Evolutionary conservation across 805 yeast genomes (phyloP), one percentile per base, ranked within the genome.

Genomic region (Candida incommunis): DNA sequence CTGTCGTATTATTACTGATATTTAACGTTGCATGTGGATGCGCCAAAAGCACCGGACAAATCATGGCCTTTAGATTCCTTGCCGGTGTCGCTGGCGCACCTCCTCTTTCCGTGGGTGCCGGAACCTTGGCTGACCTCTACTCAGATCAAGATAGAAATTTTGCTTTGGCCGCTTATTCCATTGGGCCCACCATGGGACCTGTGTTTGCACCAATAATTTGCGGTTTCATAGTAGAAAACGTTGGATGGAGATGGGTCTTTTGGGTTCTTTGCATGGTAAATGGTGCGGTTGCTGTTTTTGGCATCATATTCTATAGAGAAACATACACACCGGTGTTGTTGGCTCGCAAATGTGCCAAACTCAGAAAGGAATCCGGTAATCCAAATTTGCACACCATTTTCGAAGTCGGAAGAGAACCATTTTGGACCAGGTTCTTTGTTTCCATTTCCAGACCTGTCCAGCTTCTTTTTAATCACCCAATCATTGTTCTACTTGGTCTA

Each of bases 41-140:
- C 48, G 70, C 81, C 3, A 66, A 71, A 18, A 76, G 65, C 43
- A 67, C 75, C 0, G 66, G 76, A 0, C 78, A 76, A 46, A 63
- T 80, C 65, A 64, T 76, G 51, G 69, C 77, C 13, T 75, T 72
- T 48, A 65, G 87, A 41, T 73, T 79, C 43, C 55, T 80, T 1
- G 80, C 82, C 2, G 87, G 87, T 2, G 58, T 72, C n/a, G 75
- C 78, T 43, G 83, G 82, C 4, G 72, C 80, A 44, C 78, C 82
- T 0, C 80, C 86, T 1, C 62, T 80, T 29, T 75, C 78, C 41
- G 78, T 78, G 5, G 84, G 83, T 22, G 82, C 83, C 1, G 86
- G 85, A 20, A 72, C 76, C 4, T 61, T 80, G 37, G 76, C 82
- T 18, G 87, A 80, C 54, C 54, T 80, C 48, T 80, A 69, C 54